Evolutionary conservation across 2,329 filamentous ascomycete species (phyloP).

Genomic region (Chrysoporthe cubensis): DNA sequence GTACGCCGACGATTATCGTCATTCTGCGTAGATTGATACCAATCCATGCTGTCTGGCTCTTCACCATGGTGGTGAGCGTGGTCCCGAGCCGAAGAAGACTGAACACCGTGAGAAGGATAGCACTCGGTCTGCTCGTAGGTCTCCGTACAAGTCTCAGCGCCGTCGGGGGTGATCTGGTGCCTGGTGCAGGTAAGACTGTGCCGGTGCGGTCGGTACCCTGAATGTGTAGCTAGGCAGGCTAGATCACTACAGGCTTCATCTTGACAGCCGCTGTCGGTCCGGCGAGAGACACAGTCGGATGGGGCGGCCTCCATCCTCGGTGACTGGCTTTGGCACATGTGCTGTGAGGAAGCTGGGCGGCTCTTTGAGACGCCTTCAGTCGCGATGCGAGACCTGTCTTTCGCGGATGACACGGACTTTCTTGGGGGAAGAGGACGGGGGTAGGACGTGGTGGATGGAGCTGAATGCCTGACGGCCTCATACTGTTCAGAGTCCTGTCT

Average conservation of each 20-base stretch:
- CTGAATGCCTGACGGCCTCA: neutral
- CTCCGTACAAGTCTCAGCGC: constrained; percentile 15
- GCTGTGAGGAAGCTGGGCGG: constrained; percentile 4
- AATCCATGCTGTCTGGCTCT: neutral
- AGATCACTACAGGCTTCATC: constrained; percentile 28
- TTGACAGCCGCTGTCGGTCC: constrained; percentile 23
- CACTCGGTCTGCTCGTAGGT: constrained; percentile 24
- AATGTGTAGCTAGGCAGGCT: constrained; percentile 31
- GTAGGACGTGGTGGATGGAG: neutral
- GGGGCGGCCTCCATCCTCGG: constrained; percentile 1
- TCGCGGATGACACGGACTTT: constrained; percentile 20
- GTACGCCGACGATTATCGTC: neutral
- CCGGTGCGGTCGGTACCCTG: constrained; percentile 30
- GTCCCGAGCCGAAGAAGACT: neutral
- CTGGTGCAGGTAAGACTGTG: constrained; percentile 32
- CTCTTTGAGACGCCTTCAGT: constrained; percentile 31
- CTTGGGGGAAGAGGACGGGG: constrained; percentile 5
- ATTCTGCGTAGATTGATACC: too few relatives aligned
- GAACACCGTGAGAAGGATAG: neutral
- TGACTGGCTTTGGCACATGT: constrained; percentile 2
- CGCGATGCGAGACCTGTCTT: constrained; percentile 33
- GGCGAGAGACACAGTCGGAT: constrained; percentile 26
- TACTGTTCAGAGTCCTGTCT: neutral
- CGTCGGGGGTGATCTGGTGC: neutral
- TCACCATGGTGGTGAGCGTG: too few relatives aligned